A percentile compares a stretch with the other conserved stretches of the same genome.
Evolutionary conservation across 306 rosid genomes (phyloP).

Genomic region (Malus asiatica): DNA sequence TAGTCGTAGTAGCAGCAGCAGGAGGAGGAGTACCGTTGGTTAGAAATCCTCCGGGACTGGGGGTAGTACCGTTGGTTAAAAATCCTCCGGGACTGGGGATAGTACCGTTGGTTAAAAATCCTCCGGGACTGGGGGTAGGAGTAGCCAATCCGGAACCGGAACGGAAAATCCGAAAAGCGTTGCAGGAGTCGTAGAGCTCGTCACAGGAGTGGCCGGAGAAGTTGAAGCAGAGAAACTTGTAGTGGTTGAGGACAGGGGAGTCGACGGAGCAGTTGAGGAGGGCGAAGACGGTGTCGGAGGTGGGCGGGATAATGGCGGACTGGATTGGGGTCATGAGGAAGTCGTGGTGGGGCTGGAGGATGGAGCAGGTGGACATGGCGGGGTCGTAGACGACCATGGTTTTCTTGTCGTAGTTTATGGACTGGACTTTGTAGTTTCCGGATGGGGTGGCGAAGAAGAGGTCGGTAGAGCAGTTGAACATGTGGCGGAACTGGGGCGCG

Average conservation of each 20-base stretch:
- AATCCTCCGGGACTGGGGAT: neutral
- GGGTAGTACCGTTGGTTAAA: conserved; percentile 21
- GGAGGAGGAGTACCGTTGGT: conserved; percentile 17
- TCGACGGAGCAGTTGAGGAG: conserved; percentile 83
- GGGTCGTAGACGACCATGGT: conserved; percentile 66
- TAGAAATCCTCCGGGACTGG: neutral
- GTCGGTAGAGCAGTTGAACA: conserved; percentile 67
- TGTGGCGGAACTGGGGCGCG: conserved; percentile 70
- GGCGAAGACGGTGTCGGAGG: conserved; percentile 80
- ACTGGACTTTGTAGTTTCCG: conserved; percentile 77
- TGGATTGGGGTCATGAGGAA: conserved; percentile 73
- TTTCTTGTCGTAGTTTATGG: conserved; percentile 62
- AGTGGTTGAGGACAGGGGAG: conserved; percentile 91
- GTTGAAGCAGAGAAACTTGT: conserved; percentile 77
- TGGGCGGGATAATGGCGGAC: conserved; percentile 71
- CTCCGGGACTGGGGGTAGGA: too few species aligned
- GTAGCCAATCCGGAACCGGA: neutral
- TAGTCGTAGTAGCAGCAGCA: neutral
- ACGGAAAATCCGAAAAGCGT: conserved; percentile 72
- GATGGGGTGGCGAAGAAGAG: conserved; percentile 79
- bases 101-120: conserved; percentile 21
- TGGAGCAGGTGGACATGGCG: conserved; percentile 85
- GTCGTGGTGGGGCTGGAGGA: conserved; percentile 87
- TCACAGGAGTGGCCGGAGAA: conserved; percentile 85
- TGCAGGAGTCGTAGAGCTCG: conserved; percentile 72